Percentiles rank a stretch among this genome's conserved stretches.
Evolutionary conservation across 2,329 filamentous ascomycete species (phyloP).

Genomic region (Aspergillus caelatus): DNA sequence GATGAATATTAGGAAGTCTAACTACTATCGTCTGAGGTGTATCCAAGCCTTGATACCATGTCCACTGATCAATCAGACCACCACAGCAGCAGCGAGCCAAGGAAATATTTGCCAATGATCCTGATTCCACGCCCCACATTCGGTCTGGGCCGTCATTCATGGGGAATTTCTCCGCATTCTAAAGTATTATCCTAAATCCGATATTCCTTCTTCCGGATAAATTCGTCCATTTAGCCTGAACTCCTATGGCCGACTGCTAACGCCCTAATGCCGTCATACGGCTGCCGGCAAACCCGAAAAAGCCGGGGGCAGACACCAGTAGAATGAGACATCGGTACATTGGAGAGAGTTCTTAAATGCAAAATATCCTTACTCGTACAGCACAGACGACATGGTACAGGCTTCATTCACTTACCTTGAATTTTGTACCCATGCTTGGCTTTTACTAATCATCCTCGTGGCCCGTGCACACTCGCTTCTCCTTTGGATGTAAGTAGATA

Average conservation of each 20-base stretch:
- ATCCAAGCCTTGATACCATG: too few species aligned
- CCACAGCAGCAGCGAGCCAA: background rate
- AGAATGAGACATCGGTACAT: too few species aligned
- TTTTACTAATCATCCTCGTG: too few species aligned
- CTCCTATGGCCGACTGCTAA: background rate
- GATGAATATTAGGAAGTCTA: too few species aligned
- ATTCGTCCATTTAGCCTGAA: background rate
- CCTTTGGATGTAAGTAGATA: background rate
- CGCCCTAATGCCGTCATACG: background rate
- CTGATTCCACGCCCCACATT: background rate
- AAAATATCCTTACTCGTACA: background rate
- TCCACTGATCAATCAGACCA: background rate
- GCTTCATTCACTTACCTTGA: too few species aligned
- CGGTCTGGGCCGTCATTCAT: background rate
- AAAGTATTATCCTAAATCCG: background rate
- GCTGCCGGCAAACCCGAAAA: background rate
- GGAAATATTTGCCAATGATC: background rate
- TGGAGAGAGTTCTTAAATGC: too few species aligned
- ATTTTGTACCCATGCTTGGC: too few species aligned
- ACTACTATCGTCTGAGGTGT: too few species aligned
- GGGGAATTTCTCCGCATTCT: background rate
- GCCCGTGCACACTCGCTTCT: background rate
- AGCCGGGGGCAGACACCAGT: background rate
- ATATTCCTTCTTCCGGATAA: background rate
- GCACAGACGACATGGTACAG: too few species aligned